Base-by-base conservation (phyloP, 2,329 filamentous ascomycete species). In the Pyrenophora graminea region DNA sequence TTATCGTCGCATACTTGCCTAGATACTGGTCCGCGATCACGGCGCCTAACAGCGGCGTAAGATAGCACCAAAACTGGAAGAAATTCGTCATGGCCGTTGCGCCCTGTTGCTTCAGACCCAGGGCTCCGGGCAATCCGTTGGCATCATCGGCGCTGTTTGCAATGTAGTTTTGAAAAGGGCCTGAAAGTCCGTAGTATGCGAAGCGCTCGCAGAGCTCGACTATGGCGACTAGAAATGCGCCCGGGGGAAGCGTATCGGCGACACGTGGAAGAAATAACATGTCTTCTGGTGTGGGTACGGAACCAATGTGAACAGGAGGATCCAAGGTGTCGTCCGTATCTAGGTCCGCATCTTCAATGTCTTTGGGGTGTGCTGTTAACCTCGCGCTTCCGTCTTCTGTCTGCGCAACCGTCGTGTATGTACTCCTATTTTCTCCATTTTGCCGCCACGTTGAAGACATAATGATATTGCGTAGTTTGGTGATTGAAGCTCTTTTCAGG, bases 1-100 rank as follows among this genome's bases (percentile, higher is more conserved):
- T 79, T 61, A 90, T 89, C 19, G 87, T 89, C 59, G 82, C 80
- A 75, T 85, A 90, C 53, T 86, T 85, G 30, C 87, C 87, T 66
- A 83, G 80, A 66, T 85, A 86, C 58, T 85, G 81, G 74, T 91
- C 88, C 9, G 88, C 86, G 6, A 80, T 73, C 33, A 81, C 68
- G 8, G 81, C 81, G 5, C 78, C 78, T 0, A 77, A 30, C 3
- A 79, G 73, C 0, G 78, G 77, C 3, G 76, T 79, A 2, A 79
- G 58, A 53, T 79, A 80, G 59, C 74, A 78, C 72, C 76, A 79
- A 55, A 76, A 78, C 40, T 79, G 76, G 62, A 79, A 79, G 56
- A 78, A 76, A 18, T 74, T 74, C n/a, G 73, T 77, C 34, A 78
- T 62, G 9, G 74, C 76, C 2, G 77, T 79, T 2, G 77, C 75